Percentiles rank a stretch among this genome's conserved stretches.
Evolutionary conservation across 805 yeast genomes (phyloP).

Genomic region (Ogataea trehalophila): DNA sequence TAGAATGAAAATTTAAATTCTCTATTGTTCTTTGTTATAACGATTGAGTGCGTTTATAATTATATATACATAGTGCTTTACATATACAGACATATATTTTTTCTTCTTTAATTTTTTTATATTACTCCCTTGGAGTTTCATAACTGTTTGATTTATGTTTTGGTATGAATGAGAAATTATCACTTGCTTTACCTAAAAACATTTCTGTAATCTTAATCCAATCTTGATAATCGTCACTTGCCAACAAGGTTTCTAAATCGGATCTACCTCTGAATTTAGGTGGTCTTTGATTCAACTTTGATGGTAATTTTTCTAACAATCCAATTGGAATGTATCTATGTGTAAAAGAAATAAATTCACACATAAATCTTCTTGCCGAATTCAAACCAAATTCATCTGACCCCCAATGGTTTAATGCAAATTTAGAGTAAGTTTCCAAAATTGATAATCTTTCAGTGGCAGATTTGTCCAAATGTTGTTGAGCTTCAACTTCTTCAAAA

Average conservation of each 20-base stretch:
- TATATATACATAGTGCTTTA: not conserved
- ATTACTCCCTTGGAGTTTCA: constrained; percentile 21
- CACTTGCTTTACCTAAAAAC: constrained; percentile 86
- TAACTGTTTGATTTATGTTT: constrained; percentile 93
- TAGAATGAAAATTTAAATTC: not conserved
- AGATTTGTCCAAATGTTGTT: constrained; percentile 85
- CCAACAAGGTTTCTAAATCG: constrained; percentile 86
- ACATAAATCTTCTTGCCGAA: constrained; percentile 80
- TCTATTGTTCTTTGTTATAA: not conserved
- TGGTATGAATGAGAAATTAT: constrained; percentile 74
- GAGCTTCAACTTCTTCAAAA: constrained; percentile 88
- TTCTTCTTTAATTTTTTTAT: not conserved
- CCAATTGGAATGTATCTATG: constrained; percentile 95
- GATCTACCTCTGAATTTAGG: constrained; percentile 90
- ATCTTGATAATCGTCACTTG: constrained; percentile 78
- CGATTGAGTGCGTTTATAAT: not conserved
- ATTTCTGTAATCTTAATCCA: constrained; percentile 96
- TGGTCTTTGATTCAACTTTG: constrained; percentile 88
- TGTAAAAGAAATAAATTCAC: constrained; percentile 92
- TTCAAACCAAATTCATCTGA: constrained; percentile 92
- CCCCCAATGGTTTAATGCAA: constrained; percentile 96
- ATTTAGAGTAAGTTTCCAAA: constrained; percentile 62
- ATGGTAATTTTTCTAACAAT: constrained; percentile 81
- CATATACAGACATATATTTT: not conserved
- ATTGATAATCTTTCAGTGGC: constrained; percentile 85